Base-by-base conservation (phyloP, 2,329 filamentous ascomycete species). In the Dactylellina drechsleri region DNA sequence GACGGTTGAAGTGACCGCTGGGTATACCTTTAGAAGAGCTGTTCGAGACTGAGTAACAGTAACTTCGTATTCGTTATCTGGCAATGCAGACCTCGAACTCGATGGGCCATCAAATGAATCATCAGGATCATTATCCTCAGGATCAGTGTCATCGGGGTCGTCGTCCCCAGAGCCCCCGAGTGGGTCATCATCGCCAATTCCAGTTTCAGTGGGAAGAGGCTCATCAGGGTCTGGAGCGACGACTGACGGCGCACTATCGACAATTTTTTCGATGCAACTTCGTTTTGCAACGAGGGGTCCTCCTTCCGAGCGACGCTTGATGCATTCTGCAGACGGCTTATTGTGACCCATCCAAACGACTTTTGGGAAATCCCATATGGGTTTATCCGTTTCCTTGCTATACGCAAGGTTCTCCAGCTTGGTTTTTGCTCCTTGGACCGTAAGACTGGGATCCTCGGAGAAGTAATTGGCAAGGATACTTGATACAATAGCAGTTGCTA, bases 381-480 rank as follows among this genome's bases (percentile, higher is more conserved):
- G 43, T n/a, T 59, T 18, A 2, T 10, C 16, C 28, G n/a, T 18
- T 7, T 23, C 5, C 12, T 62, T 43, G 23, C 56, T 20, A 45
- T 67, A 43, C 3, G 70, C 62, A 10, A 18, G 16, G 5, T 67
- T 16, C 28, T 50, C 16, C 8, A 74, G 50, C 8, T 20, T 12
- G 2, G 58, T n/a, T 28, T 23, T 47, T n/a, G 61, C 57, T 2
- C 18, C 43, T 7, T 31, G n/a, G 40, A 49, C 41, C 0, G n/a
- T 28, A 4, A 59, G 12, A 3, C 16, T 6, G 2, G n/a, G 15
- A 28, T 64, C 18, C 13, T 31, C 58, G 2, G 62, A 58, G 10
- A 58, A 6, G 16, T 67, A 64, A 20, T 62, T 74, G 20, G 70
- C 70, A 4, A 74, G n/a, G n/a, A 59, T 36, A 23, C 28, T 62